Evolutionary conservation across 225 moss, liverwort and hornwort genomes (phyloP).

Genomic region (Physcomitrium patens): DNA sequence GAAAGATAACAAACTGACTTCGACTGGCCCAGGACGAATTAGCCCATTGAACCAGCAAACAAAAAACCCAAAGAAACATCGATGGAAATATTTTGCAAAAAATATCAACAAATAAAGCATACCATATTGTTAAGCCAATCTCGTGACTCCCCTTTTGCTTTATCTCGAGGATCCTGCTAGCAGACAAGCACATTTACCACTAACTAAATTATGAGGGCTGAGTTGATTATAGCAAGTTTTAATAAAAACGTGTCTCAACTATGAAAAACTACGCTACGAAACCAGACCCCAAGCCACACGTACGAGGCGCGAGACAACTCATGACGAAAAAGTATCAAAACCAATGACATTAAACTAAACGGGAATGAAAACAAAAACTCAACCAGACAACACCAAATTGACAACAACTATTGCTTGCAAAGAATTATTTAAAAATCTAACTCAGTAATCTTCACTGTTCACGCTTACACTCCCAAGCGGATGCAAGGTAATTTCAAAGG

Average conservation of each 20-base stretch:
- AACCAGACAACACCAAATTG: not conserved
- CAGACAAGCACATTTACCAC: conserved; percentile 42
- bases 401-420: not conserved
- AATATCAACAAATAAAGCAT: conserved; percentile 5
- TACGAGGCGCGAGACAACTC: not conserved
- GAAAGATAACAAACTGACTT: conserved; percentile 14
- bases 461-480: not conserved
- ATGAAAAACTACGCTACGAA: not conserved
- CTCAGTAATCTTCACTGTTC: not conserved
- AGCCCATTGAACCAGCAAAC: conserved; percentile 13
- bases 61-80: conserved; percentile 21
- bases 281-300: not conserved
- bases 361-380: not conserved
- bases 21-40: not conserved
- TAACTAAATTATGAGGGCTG: conserved; percentile 32
- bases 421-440: not conserved
- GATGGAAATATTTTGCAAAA: conserved; percentile 10
- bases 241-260: not conserved
- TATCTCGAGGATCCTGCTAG: conserved; percentile 97
- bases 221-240: conserved; percentile 1
- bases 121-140: conserved; percentile 99
- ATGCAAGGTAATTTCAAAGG: not conserved
- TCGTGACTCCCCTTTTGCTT: conserved; percentile 97
- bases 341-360: not conserved
- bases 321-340: not conserved